Evolutionary conservation across 768 basidiomycete species (phyloP).

Genomic region (Boletellus sp.): DNA sequence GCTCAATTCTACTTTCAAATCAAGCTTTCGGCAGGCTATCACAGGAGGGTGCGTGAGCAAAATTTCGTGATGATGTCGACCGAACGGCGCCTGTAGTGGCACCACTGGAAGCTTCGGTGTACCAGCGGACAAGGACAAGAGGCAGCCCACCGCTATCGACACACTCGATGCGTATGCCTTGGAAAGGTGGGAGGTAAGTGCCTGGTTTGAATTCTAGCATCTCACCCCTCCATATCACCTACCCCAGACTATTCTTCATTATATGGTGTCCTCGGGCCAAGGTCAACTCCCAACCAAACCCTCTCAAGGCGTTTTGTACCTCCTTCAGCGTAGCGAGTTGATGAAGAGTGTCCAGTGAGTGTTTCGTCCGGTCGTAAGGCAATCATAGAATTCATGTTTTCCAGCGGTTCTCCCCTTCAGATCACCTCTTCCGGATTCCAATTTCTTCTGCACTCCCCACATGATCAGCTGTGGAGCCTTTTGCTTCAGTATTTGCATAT

Average conservation of each 20-base stretch:
- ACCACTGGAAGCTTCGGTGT: slow-evolving; percentile 81
- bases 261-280: slow-evolving; percentile 92
- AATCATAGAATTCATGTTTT: neutral
- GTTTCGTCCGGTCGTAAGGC: neutral
- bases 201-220: neutral
- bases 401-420: slow-evolving; percentile 55
- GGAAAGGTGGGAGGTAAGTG: slow-evolving; percentile 83
- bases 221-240: neutral
- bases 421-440: slow-evolving; percentile 97
- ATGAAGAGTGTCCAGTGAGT: slow-evolving; percentile 74
- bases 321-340: slow-evolving; percentile 79
- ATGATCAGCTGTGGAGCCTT: slow-evolving; percentile 93
- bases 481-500: slow-evolving; percentile 86
- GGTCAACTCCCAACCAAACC: slow-evolving; percentile 74
- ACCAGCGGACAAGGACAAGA: slow-evolving; percentile 62
- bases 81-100: slow-evolving; percentile 46
- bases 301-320: slow-evolving; percentile 76
- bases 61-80: slow-evolving; percentile 1
- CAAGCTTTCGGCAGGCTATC: slow-evolving; percentile 76
- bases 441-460: slow-evolving; percentile 90
- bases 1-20: slow-evolving; percentile 73
- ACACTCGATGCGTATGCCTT: slow-evolving; percentile 77
- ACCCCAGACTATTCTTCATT: slow-evolving; percentile 89
- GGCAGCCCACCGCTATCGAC: slow-evolving; percentile 49
- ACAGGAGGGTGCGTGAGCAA: slow-evolving; percentile 70